These are phyloP conservation scores for Monascus purpureus DNA, from an alignment of 495 filamentous ascomycete species.

Conservation along the genomic window DNA sequence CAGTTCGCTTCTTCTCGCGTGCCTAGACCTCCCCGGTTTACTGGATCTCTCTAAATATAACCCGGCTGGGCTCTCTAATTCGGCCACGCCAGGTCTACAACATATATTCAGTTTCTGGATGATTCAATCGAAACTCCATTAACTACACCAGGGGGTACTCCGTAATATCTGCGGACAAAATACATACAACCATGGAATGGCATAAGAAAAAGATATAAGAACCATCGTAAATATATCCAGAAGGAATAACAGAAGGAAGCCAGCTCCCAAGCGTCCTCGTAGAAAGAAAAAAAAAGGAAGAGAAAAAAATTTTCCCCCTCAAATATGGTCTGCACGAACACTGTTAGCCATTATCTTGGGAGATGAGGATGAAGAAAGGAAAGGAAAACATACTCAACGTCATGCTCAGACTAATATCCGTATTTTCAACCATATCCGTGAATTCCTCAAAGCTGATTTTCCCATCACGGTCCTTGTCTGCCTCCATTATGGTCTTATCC, in stretches of 20 bases:
- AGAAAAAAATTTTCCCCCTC: background rate
- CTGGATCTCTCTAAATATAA: too few relatives aligned
- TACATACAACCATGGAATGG: background rate
- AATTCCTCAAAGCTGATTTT: slow-evolving; percentile 99
- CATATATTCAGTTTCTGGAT: too few relatives aligned
- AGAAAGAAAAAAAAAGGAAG: background rate
- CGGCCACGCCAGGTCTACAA: too few relatives aligned
- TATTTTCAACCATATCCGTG: slow-evolving; percentile 95
- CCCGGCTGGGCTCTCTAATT: too few relatives aligned
- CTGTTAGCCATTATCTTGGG: slow-evolving; percentile 9
- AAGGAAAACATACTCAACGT: slow-evolving; percentile 59
- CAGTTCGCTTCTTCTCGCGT: too few relatives aligned
- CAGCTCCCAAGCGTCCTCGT: background rate
- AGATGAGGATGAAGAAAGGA: background rate
- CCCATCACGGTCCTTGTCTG: slow-evolving; percentile 86
- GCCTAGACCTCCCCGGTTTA: too few relatives aligned
- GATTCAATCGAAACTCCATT: too few relatives aligned
- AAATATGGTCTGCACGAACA: slow-evolving; percentile 21
- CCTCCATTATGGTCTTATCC: slow-evolving; percentile 99
- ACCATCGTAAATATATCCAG: too few relatives aligned
- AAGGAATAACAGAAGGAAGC: slow-evolving; percentile 1
- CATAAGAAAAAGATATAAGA: background rate
- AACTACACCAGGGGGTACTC: too few relatives aligned
- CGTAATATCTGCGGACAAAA: too few relatives aligned
- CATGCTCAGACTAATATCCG: slow-evolving; percentile 96